Conservation (phyloP, 495 filamentous ascomycete species). For the Xylaria castorea region DNA sequence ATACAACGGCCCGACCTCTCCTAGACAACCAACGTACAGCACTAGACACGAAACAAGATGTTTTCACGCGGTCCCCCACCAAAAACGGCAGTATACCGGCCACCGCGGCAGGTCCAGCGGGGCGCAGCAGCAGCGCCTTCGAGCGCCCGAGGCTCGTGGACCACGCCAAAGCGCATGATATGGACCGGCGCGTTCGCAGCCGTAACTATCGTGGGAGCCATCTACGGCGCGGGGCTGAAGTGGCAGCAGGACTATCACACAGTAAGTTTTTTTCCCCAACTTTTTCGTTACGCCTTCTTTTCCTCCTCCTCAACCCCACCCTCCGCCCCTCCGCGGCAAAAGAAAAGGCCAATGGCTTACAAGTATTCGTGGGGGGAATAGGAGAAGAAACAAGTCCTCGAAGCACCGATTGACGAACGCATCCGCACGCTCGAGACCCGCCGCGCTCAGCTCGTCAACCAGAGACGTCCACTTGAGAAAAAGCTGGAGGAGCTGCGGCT, state of each 20-base stretch:
- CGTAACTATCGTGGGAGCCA: conserved; percentile 55
- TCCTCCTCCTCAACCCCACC: background rate
- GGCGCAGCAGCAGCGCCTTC: background rate
- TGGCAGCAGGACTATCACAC: conserved; percentile 50
- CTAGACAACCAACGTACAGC: background rate
- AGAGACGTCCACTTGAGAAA: conserved; percentile 43
- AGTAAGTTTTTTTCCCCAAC: conserved; percentile 35
- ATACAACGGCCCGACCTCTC: background rate
- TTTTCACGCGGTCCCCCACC: background rate
- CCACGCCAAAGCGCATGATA: conserved; percentile 46
- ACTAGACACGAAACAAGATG: background rate
- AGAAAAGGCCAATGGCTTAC: background rate
- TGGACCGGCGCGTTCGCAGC: conserved; percentile 57
- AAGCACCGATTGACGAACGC: conserved; percentile 44
- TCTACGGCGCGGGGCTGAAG: conserved; percentile 67
- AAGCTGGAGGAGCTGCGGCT: conserved; percentile 46
- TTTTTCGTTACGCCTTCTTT: background rate
- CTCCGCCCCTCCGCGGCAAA: background rate
- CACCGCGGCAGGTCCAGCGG: conserved; percentile 1
- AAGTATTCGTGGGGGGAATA: conserved; percentile 7
- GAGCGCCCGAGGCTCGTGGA: background rate
- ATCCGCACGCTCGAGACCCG: conserved; percentile 46
- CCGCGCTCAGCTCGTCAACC: conserved; percentile 39
- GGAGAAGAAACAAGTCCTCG: conserved; percentile 43
- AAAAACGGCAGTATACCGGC: background rate